phyloP scores from a whole-genome alignment of 768 basidiomycete species.

The Hypsizygus marmoreus region DNA sequence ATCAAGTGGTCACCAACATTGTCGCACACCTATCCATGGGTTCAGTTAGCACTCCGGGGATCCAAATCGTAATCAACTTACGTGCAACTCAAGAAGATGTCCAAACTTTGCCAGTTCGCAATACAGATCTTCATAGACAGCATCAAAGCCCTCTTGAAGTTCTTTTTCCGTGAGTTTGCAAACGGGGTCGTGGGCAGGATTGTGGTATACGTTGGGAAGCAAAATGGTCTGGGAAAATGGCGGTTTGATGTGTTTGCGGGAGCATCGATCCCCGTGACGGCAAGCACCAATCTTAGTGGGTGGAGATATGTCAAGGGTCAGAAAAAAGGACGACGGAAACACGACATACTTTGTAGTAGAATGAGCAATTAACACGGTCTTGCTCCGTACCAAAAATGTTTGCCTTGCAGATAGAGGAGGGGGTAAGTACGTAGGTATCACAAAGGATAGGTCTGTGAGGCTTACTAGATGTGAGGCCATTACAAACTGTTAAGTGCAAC shows the following conservation, averaged over 20 bases:
- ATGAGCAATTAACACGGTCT: conserved; percentile 97
- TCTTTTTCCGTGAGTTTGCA: conserved; percentile 88
- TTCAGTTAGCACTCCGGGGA: background rate
- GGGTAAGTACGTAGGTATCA: background rate
- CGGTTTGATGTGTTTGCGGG: conserved; percentile 96
- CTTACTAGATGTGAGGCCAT: conserved; percentile 82
- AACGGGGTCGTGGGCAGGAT: conserved; percentile 91
- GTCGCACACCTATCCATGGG: conserved; percentile 78
- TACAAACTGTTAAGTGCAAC: conserved; percentile 8
- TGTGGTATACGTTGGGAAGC: conserved; percentile 97
- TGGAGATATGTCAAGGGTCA: conserved; percentile 13
- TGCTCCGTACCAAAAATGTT: conserved; percentile 96
- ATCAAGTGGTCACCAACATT: conserved; percentile 99
- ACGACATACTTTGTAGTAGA: conserved; percentile 87
- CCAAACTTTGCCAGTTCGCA: conserved; percentile 95
- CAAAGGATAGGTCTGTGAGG: conserved; percentile 5
- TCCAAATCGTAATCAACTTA: conserved; percentile 37
- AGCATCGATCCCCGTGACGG: conserved; percentile 97
- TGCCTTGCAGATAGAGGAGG: conserved; percentile 49
- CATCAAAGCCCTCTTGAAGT: conserved; percentile 88
- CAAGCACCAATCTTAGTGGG: conserved; percentile 88
- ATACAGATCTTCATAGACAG: conserved; percentile 94
- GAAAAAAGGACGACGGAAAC: conserved; percentile 2
- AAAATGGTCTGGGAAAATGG: conserved; percentile 97
- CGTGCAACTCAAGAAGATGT: conserved; percentile 93